Evolutionary conservation across 1,139 yeast genomes (phyloP), one percentile per base, ranked within the genome.

Genomic region (Arxiozyma slooffiae): DNA sequence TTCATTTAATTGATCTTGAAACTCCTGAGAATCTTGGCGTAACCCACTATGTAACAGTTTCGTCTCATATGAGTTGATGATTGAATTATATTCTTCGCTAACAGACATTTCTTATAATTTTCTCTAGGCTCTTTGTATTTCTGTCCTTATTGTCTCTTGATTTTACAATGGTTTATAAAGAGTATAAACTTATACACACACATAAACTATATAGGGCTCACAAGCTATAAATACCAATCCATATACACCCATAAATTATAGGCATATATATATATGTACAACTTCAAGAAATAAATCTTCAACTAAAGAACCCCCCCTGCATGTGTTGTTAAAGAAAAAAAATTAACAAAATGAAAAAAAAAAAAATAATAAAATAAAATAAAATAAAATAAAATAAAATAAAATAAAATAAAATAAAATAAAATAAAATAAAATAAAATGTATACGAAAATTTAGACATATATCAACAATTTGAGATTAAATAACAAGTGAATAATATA

Each of bases 21-120:
- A 71, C 41, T 64, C 69, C 3, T 52, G 52, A 1, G 71, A 61
- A 52, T 71, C 73, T 38, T 66, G 71, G 48, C 74, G 60, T 36
- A 53, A 43, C 1, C 54, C 36, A 5, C 59, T 48, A 38, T 55
- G 55, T 30, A 53, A 57, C 18, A 63, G 47, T 24, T 56, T 49
- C 9, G 49, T 39, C 7, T 49, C 38, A 37, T 55, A 55, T 14
- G 44, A 41, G n/a, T 48, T 47, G 5, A 62, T 40, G 11, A 63
- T 51, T 21, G 50, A 38, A 8, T 53, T 54, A 48, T 55, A 63
- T 42, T 60, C 57, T 24, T 54, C 53, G 9, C 22, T 46, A 18
- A 41, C 44, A n/a, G 48, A 46, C 48, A 46, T 46, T 11, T 4
- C 16, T 34, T 20, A 17, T 20, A 18, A 8, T 20, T 14, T 7